Evolutionary conservation across 2,329 filamentous ascomycete genomes (phyloP).

Genomic region (Phoma sp.): DNA sequence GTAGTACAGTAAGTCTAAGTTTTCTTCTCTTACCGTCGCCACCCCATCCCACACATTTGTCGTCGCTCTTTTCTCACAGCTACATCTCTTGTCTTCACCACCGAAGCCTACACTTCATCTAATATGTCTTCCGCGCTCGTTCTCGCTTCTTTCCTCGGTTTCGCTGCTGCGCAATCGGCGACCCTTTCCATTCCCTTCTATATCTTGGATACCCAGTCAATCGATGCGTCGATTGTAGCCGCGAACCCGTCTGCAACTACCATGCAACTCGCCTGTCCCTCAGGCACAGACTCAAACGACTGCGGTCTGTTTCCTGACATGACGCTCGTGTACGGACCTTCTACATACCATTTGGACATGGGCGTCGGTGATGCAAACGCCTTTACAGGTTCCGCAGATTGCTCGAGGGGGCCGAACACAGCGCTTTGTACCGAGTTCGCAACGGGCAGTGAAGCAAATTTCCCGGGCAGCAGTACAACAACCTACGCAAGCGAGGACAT

Average conservation of each 20-base stretch:
- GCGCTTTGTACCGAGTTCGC: conserved; percentile 31
- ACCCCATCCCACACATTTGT: not conserved
- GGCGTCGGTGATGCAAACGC: conserved; percentile 17
- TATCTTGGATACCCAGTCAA: conserved; percentile 5
- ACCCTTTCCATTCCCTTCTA: conserved; percentile 23
- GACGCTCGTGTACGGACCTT: conserved; percentile 27
- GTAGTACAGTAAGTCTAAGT: not conserved
- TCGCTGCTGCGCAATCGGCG: conserved; percentile 24
- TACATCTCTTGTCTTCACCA: too few species aligned
- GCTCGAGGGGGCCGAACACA: conserved; percentile 13
- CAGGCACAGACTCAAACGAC: conserved; percentile 9
- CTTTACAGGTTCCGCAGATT: conserved; percentile 31
- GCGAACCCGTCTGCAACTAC: conserved; percentile 24
- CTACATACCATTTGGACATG: conserved; percentile 30
- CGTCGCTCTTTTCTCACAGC: too few species aligned
- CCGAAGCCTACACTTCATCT: too few species aligned
- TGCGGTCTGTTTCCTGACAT: conserved; percentile 33
- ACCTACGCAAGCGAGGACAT: conserved; percentile 21
- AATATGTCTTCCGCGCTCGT: conserved; percentile 16
- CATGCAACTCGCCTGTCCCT: conserved; percentile 19
- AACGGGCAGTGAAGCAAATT: conserved; percentile 33
- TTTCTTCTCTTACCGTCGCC: not conserved
- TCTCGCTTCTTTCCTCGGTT: conserved; percentile 9
- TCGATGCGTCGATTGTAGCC: conserved; percentile 24
- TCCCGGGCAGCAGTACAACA: conserved; percentile 29